Evolutionary conservation across 345 rosid species (phyloP).

Genomic region (Eucalyptus marginata): DNA sequence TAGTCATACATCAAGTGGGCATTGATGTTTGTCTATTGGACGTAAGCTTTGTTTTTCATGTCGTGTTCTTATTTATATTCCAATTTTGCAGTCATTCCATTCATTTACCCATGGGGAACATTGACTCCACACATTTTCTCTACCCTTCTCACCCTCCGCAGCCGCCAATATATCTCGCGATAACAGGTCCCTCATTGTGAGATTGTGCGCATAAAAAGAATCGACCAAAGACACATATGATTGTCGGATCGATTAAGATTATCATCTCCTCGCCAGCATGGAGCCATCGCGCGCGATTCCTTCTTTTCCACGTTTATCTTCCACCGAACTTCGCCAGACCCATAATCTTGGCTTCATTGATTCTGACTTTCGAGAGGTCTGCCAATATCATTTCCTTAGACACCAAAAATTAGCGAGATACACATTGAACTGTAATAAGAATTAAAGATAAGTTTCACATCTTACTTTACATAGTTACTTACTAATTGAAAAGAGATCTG

Average conservation of each 20-base stretch:
- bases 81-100: neutral
- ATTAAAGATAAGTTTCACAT: neutral
- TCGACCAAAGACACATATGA: neutral
- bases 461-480: no score
- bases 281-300: neutral
- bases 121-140: neutral
- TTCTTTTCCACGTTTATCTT: neutral
- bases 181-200: neutral
- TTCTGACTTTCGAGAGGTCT: neutral
- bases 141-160: neutral
- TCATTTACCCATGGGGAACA: neutral
- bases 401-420: neutral
- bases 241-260: neutral
- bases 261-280: neutral
- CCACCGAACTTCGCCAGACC: neutral
- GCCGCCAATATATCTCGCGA: neutral
- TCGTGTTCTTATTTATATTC: neutral
- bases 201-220: neutral
- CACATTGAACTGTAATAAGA: neutral
- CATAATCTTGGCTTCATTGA: neutral
- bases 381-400: neutral
- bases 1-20: neutral
- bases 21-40: neutral
- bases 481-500: neutral
- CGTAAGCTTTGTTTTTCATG: neutral